Evolutionary conservation across 2,329 filamentous ascomycete species (phyloP), one percentile per base, ranked within the genome.

Genomic region (Botrytis squamosa): DNA sequence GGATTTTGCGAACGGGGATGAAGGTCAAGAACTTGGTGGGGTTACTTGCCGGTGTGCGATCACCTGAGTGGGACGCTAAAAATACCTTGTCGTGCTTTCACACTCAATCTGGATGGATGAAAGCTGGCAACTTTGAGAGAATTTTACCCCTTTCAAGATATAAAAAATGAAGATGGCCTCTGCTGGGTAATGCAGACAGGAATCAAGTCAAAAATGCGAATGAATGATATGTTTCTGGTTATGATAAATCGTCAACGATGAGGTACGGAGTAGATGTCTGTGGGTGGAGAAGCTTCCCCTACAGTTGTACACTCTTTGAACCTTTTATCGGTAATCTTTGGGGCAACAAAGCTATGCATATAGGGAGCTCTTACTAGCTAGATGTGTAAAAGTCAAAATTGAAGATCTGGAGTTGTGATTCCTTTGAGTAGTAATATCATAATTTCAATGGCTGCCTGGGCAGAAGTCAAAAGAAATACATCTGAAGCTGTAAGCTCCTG

Each of bases 11-110:
- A 74, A 70, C 64, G 71, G 55, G 49, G 62, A 60, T 72, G 71
- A 68, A 60, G 46, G 71, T 59, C 52, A 67, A 60, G 52, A 66
- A 72, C 29, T 76, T 73, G 75, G 72, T 73, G 75, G 75, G 74
- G 74, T 76, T 70, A 25, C 66, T 69, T 69, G 66, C 66, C 38
- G 66, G 65, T 67, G 63, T 75, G 64, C 57, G 72, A 71, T 72
- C 72, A 75, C 75, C 66, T 75, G 71, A 73, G 64, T 66, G 52
- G 55, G 40, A 57, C 71, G 63, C 71, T 72, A 69, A 68, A 18
- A 62, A 62, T 57, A 57, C 49, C 66, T 57, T 69, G 66, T 44
- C 66, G 22, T 68, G 25, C 40, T 49, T 20, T 68, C 70, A 68
- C 49, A 68, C 63, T 57, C 52, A 42, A 67, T 25, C 59, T 44